phyloP scores from a whole-genome alignment of 2,329 filamentous ascomycete species.

The Arthrobotrys musiformis region DNA sequence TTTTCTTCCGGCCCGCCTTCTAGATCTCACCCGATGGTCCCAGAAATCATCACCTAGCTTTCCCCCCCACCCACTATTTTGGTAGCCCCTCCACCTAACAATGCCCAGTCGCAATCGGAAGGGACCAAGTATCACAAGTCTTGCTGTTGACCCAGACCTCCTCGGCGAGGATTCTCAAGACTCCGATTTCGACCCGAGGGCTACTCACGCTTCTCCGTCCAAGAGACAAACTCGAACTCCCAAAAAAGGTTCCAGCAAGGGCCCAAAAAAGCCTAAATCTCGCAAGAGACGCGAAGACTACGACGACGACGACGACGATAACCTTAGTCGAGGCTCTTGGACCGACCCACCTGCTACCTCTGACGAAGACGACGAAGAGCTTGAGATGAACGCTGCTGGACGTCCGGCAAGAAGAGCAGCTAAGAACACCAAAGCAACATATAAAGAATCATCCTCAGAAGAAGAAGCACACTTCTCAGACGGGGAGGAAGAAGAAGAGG shows the following conservation, averaged over 20 bases:
- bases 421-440: slow-evolving; percentile 43
- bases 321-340: slow-evolving; percentile 51
- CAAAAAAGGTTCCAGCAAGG: slow-evolving; percentile 16
- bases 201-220: slow-evolving; percentile 44
- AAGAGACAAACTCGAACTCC: slow-evolving; percentile 45
- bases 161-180: slow-evolving; percentile 53
- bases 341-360: slow-evolving; percentile 1
- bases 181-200: slow-evolving; percentile 49
- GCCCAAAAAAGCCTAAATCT: slow-evolving; percentile 36
- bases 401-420: slow-evolving; percentile 54
- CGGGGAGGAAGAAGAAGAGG: slow-evolving; percentile 38
- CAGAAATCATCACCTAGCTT: slow-evolving; percentile 37
- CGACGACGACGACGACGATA: slow-evolving; percentile 49
- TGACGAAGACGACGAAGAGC: slow-evolving; percentile 50
- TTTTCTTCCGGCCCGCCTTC: too few species aligned
- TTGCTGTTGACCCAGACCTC: slow-evolving; percentile 50
- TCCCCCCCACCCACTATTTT: not conserved
- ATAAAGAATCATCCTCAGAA: slow-evolving; percentile 50
- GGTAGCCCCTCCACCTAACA: slow-evolving; percentile 3
- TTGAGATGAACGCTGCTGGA: slow-evolving; percentile 57
- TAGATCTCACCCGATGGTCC: slow-evolving; percentile 52
- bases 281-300: slow-evolving; percentile 45
- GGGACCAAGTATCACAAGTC: slow-evolving; percentile 51
- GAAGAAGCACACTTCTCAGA: not conserved
- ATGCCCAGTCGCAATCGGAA: slow-evolving; percentile 53